Percentiles rank a stretch among this genome's conserved stretches.
These are phyloP conservation scores for Rhizopogon roseolus DNA, from an alignment of 768 basidiomycete genomes.

Conservation along the genomic window DNA sequence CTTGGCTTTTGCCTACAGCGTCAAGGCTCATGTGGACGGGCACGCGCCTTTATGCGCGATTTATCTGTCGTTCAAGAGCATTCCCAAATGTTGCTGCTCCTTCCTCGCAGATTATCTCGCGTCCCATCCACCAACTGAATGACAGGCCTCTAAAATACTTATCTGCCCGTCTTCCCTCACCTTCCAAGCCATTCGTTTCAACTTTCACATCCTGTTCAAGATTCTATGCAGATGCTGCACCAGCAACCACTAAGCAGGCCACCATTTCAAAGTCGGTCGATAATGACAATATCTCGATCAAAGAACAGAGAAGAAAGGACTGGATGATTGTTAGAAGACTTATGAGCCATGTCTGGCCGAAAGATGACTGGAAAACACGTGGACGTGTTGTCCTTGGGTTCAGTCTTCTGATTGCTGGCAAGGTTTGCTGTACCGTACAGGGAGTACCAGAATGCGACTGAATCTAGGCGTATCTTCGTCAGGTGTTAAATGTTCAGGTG, in stretches of 20 bases:
- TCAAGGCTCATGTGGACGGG: constrained; percentile 16
- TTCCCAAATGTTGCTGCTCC: constrained; percentile 2
- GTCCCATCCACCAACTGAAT: not conserved
- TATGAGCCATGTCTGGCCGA: constrained; percentile 91
- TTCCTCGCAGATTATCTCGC: not conserved
- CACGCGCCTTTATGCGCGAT: constrained; percentile 7
- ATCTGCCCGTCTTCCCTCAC: not conserved
- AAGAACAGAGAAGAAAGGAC: constrained; percentile 68
- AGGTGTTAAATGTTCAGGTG: constrained; percentile 98
- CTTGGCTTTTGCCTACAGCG: not conserved
- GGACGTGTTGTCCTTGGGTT: constrained; percentile 81
- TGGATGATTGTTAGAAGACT: constrained; percentile 83
- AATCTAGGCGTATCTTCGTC: not conserved
- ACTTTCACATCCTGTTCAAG: constrained; percentile 15
- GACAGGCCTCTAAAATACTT: not conserved
- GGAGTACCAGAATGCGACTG: not conserved
- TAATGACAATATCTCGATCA: constrained; percentile 11
- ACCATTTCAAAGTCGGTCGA: constrained; percentile 2
- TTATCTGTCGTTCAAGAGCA: constrained; percentile 15
- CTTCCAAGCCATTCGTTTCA: not conserved
- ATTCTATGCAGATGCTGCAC: not conserved
- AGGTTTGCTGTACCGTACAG: constrained; percentile 44
- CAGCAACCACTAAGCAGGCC: constrained; percentile 1
- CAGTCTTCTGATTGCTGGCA: constrained; percentile 73
- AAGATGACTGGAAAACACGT: constrained; percentile 76